Evolutionary conservation across 164 flowering plant species (phyloP), one percentile per base, ranked within the genome.

Genomic region (Aristolochia contorta): DNA sequence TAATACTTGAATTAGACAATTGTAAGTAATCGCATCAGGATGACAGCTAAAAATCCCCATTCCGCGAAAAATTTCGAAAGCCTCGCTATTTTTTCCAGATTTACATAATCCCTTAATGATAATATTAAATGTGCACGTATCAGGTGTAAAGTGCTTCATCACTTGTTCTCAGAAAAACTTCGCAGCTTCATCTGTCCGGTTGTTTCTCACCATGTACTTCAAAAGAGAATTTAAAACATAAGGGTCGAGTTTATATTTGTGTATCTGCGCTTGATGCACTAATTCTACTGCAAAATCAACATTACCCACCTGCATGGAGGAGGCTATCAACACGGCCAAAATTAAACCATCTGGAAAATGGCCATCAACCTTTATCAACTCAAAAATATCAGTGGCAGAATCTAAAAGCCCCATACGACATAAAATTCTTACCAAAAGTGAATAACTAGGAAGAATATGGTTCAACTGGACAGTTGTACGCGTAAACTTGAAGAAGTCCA

Each of bases 101-200:
- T 72, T 75, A 66, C 90, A 86, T 58, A 92, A 64, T 55, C 94
- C 98, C 60, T 69, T 64, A 18, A 89, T 76, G 8, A 87, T 67
- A 58, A 87, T 84, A 68, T 92, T 92, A 64, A 87, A 89, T 22
- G 82, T 73, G 60, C 80, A 83, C 43, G 81, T 71, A 71, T 87
- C 93, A 0, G 80, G 76, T 54, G 53, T 61, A 61, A 70, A 72
- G 20, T 66, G 47, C 12, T 51, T 65, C 18, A 63, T 57, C 73
- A 79, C 65, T 55, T 69, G 65, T 61, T 82, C 82, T 59, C 70
- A 65, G 58, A 87, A 82, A 57, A 89, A 74, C 21, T 63, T 21
- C 60, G 83, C 72, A 3, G 96, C 98, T 70, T 82, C 91, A n/a
- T 76, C 60, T 9, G 81, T 71, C 15, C 60, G 68, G 60, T 80